Evolutionary conservation across 228 moss, liverwort and hornwort species (phyloP).

Genomic region (Sphagnum magellanicum): DNA sequence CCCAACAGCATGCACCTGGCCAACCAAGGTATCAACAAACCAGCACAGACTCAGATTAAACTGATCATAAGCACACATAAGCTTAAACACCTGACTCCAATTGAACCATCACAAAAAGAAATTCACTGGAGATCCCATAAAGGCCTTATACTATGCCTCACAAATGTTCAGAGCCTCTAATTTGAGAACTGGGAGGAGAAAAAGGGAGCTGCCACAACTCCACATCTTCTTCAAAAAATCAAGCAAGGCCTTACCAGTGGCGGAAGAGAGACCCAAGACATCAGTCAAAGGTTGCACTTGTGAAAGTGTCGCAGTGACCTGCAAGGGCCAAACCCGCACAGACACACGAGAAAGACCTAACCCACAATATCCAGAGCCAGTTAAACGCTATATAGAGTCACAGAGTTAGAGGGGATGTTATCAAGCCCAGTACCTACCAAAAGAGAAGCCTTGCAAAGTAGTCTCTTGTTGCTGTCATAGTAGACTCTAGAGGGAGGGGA

Average conservation of each 20-base stretch:
- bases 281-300: conserved; percentile 28
- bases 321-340: conserved; percentile 32
- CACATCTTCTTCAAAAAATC: conserved; percentile 1
- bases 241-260: conserved; percentile 46
- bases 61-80: no score
- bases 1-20: conserved; percentile 53
- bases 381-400: background rate
- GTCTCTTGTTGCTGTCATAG: conserved; percentile 32
- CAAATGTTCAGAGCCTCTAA: background rate
- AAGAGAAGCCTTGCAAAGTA: conserved; percentile 51
- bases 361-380: conserved; percentile 13
- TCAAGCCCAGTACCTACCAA: conserved; percentile 30
- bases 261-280: conserved; percentile 12
- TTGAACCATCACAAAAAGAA: no score
- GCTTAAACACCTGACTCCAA: no score
- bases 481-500: conserved; percentile 34
- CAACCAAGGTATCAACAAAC: background rate
- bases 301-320: conserved; percentile 32
- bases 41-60: background rate
- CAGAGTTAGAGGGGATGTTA: background rate
- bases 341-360: conserved; percentile 3
- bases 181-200: background rate
- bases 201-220: conserved; percentile 20
- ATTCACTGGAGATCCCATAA: no score
- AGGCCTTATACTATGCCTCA: no score